A percentile compares a stretch with the other conserved stretches of the same genome.
Conservation (phyloP, 139 green algal genomes). For the Trebouxia sp. region DNA sequence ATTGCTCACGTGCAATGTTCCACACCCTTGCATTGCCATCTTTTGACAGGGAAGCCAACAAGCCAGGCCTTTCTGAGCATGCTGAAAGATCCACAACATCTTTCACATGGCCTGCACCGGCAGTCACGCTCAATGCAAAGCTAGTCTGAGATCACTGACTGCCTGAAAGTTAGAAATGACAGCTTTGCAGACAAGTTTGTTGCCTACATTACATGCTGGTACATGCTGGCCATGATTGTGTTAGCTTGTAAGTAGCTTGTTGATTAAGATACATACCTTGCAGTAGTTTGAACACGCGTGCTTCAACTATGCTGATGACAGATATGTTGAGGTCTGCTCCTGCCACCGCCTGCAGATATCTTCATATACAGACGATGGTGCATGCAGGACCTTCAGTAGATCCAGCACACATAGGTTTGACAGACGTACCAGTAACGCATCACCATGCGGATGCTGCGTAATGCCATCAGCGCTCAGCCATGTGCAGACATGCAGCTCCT, state of each 20-base stretch:
- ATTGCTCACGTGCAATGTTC: constrained; percentile 48
- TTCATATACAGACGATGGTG: not conserved
- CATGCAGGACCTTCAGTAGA: not conserved
- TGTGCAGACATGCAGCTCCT: constrained; percentile 49
- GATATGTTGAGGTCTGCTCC: constrained; percentile 55
- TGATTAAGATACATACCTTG: constrained; percentile 25
- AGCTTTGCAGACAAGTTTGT: not conserved
- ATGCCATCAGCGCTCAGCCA: constrained; percentile 47
- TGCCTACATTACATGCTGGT: not conserved
- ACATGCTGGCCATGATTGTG: not conserved
- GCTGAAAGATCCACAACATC: constrained; percentile 57
- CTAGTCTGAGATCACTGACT: not conserved
- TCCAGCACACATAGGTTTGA: not conserved
- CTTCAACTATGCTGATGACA: constrained; percentile 69
- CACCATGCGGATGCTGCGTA: constrained; percentile 50
- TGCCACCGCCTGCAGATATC: constrained; percentile 57
- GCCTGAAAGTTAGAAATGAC: not conserved
- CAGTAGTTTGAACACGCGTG: constrained; percentile 50
- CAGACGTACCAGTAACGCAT: constrained; percentile 55
- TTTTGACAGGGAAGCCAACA: constrained; percentile 55
- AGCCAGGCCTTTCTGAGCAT: constrained; percentile 23
- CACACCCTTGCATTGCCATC: constrained; percentile 59
- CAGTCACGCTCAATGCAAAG: not conserved
- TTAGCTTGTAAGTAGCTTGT: not conserved
- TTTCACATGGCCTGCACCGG: constrained; percentile 42